Evolutionary conservation across 352 stramenopile species (phyloP), one percentile per base, ranked within the genome.

Genomic region (Phytophthora sp.): DNA sequence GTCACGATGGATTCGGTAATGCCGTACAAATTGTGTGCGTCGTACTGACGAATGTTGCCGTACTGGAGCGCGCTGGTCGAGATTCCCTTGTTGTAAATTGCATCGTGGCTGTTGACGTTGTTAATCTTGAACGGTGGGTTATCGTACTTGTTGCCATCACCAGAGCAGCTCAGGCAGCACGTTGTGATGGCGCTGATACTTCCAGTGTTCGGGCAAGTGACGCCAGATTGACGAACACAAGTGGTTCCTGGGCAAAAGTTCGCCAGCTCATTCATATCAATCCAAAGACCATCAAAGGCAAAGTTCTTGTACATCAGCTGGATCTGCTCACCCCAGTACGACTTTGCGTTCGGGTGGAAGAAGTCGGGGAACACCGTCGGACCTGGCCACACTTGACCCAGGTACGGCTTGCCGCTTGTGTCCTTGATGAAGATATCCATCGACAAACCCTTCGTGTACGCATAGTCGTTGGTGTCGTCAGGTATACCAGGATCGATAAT

Each of bases 191-290:
- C 28, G 17, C 38, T 75, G 23, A 70, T 76, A 20, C 30, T 69
- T 35, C 61, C 69, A 1, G 50, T 75, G 17, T 71, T 61, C 1
- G 78, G 72, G 37, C 76, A 88, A 11, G 69, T 70, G 4, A 66
- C 62, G 38, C 24, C 56, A 1, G 62, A 49, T 13, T 84, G 56
- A 20, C 76, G 77, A 6, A 66, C 63, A 43, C 78, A 88, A 15
- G 32, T 59, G 1, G 56, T 73, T 4, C 82, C 82, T 1, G 70
- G 69, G 38, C 80, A 92, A 39, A 95, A 94, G 63, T 90, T 92
- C 12, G 82, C 80, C 5, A 91, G 58, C 43, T 96, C 88, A 64
- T 96, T 96, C 88, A 96, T 96, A 62, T 96, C 88, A 51, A 96
- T 89, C 88, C 88, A 95, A 8, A 94, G 58, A 20, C 88, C 85